phyloP scores from a whole-genome alignment of 257 asterid genomes.

The Voacanga thouarsii region DNA sequence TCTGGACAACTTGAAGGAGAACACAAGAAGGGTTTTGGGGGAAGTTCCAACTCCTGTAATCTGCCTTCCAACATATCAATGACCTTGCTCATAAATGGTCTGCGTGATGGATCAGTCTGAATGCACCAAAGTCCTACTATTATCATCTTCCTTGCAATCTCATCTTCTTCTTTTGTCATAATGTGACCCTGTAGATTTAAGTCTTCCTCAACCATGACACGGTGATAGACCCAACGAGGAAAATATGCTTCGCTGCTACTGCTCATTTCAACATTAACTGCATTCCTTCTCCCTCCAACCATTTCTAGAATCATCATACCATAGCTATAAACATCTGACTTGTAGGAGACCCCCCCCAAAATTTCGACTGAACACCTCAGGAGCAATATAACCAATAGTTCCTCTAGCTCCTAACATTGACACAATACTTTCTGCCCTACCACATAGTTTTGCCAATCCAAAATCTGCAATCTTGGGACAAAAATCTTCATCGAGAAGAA shows the following conservation, averaged over 20 bases:
- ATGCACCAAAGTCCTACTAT: conserved; percentile 35
- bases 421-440: conserved; percentile 13
- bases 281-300: conserved; percentile 19
- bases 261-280: background rate
- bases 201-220: background rate
- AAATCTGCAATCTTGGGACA: conserved; percentile 37
- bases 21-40: conserved; percentile 24
- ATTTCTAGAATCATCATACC: conserved; percentile 37
- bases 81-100: conserved; percentile 20
- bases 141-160: conserved; percentile 22
- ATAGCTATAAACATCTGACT: conserved; percentile 33
- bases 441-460: conserved; percentile 29
- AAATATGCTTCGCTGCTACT: conserved; percentile 24
- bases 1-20: background rate
- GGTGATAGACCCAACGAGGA: conserved; percentile 32
- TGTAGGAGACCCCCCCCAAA: conserved; percentile 28
- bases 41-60: conserved; percentile 8
- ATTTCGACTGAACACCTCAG: conserved; percentile 21
- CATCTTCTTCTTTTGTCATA: conserved; percentile 7
- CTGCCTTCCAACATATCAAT: conserved; percentile 26
- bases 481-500: conserved; percentile 27
- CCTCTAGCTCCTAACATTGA: conserved; percentile 27
- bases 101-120: conserved; percentile 16
- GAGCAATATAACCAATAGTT: conserved; percentile 38
- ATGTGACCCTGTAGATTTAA: background rate